Conservation (phyloP, 2,329 filamentous ascomycete genomes). For the Fusarium fujikuroi region DNA sequence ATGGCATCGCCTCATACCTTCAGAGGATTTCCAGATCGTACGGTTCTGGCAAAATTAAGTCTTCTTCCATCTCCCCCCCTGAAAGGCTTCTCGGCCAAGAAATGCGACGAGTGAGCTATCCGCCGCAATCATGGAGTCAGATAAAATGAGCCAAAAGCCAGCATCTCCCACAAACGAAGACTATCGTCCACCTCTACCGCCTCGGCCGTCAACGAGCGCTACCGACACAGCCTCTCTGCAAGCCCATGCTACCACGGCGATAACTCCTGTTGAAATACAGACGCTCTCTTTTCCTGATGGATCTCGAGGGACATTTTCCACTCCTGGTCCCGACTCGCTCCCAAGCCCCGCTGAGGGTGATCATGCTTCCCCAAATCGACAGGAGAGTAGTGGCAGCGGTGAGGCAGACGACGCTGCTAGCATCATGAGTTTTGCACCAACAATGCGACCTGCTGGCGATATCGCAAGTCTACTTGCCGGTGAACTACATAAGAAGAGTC, state of each 20-base stretch:
- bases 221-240: conserved; percentile 56
- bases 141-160: conserved; percentile 46
- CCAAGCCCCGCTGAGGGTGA: conserved; percentile 55
- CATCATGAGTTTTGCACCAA: conserved; percentile 73
- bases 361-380: conserved; percentile 52
- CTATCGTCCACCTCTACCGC: conserved; percentile 66
- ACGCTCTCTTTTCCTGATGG: conserved; percentile 79
- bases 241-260: conserved; percentile 82
- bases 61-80: background rate
- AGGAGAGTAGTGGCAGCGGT: conserved; percentile 49
- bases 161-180: conserved; percentile 52
- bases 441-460: conserved; percentile 72
- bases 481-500: conserved; percentile 71
- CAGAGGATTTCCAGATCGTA: conserved; percentile 25
- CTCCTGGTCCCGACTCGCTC: conserved; percentile 48
- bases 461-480: conserved; percentile 84
- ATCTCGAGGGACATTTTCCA: conserved; percentile 71
- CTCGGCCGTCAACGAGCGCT: conserved; percentile 56
- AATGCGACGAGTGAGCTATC: conserved; percentile 42
- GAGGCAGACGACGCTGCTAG: conserved; percentile 73
- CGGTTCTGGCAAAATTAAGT: conserved; percentile 11
- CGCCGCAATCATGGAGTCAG: conserved; percentile 31
- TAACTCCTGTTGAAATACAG: conserved; percentile 84
- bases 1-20: conserved; percentile 36
- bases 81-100: conserved; percentile 28